Evolutionary conservation across 805 yeast genomes (phyloP).

Genomic region (Sungouiella blattae): DNA sequence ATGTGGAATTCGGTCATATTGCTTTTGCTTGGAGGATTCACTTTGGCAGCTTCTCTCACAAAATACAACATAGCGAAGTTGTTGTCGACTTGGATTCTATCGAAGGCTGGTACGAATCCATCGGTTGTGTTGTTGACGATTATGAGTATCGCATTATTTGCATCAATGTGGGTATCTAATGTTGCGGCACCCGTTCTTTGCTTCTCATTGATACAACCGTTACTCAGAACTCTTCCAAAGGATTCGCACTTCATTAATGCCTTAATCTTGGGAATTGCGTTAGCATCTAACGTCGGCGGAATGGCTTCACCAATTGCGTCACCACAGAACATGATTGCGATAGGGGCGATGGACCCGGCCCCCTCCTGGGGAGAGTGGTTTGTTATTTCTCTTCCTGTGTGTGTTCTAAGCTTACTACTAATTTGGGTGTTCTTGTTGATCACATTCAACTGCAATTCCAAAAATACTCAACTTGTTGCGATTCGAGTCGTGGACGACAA

Average conservation of each 20-base stretch:
- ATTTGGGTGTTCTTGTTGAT: conserved; percentile 51
- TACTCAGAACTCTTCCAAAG: conserved; percentile 38
- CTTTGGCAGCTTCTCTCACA: conserved; percentile 54
- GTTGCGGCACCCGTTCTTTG: conserved; percentile 56
- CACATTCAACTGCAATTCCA: conserved; percentile 47
- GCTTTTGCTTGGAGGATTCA: conserved; percentile 51
- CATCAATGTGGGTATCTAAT: conserved; percentile 57
- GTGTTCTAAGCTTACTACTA: conserved; percentile 37
- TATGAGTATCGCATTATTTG: conserved; percentile 49
- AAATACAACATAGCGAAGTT: conserved; percentile 51
- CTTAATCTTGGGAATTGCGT: conserved; percentile 45
- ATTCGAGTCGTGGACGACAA: conserved; percentile 45
- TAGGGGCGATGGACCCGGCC: conserved; percentile 48
- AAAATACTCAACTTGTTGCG: conserved; percentile 46
- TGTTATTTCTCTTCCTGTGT: conserved; percentile 47
- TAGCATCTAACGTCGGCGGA: conserved; percentile 52
- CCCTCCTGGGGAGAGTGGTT: conserved; percentile 61
- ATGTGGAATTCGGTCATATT: conserved; percentile 56
- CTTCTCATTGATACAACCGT: conserved; percentile 48
- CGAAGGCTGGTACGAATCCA: conserved; percentile 51
- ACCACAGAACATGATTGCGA: conserved; percentile 54
- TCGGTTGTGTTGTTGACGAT: conserved; percentile 44
- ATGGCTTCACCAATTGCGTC: conserved; percentile 56
- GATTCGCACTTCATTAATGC: conserved; percentile 40
- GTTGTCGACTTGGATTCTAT: conserved; percentile 46